phyloP scores from a whole-genome alignment of 2,329 filamentous ascomycete species.

The Pseudogymnoascus sp. region DNA sequence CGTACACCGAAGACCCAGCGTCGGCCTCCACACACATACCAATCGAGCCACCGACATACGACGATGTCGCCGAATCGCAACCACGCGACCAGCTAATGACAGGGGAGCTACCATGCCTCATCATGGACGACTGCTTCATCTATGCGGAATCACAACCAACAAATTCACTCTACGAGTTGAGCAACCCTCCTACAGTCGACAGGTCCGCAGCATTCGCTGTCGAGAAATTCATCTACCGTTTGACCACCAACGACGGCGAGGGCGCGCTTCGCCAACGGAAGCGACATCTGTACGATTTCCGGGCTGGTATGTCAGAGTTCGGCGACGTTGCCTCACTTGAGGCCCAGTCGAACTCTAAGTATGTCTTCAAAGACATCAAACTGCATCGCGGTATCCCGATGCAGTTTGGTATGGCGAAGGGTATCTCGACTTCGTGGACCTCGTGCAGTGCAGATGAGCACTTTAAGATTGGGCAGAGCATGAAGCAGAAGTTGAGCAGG shows the following conservation, averaged over 20 bases:
- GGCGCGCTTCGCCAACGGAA: constrained; percentile 4
- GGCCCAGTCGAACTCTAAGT: constrained; percentile 2
- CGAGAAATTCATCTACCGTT: constrained; percentile 8
- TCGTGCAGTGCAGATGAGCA: constrained; percentile 1
- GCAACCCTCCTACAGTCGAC: constrained; percentile 7
- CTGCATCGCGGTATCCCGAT: not conserved
- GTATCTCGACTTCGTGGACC: not conserved
- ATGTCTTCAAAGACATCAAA: constrained; percentile 2
- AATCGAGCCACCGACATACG: not conserved
- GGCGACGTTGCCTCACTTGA: not conserved
- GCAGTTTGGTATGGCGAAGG: not conserved
- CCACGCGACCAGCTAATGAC: not conserved
- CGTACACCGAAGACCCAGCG: not conserved
- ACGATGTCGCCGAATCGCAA: not conserved
- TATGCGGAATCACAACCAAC: not conserved
- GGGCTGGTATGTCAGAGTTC: not conserved
- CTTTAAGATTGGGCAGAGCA: not conserved
- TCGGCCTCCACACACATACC: not conserved
- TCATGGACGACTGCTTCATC: not conserved
- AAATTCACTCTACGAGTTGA: constrained; percentile 5
- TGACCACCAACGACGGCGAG: constrained; percentile 9
- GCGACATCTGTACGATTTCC: constrained; percentile 7
- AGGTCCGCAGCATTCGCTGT: constrained; percentile 4
- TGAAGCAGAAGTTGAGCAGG: constrained; percentile 2
- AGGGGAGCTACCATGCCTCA: not conserved